Conservation (phyloP, 139 green algal genomes). For the Chlamydomonas sphaeroides region DNA sequence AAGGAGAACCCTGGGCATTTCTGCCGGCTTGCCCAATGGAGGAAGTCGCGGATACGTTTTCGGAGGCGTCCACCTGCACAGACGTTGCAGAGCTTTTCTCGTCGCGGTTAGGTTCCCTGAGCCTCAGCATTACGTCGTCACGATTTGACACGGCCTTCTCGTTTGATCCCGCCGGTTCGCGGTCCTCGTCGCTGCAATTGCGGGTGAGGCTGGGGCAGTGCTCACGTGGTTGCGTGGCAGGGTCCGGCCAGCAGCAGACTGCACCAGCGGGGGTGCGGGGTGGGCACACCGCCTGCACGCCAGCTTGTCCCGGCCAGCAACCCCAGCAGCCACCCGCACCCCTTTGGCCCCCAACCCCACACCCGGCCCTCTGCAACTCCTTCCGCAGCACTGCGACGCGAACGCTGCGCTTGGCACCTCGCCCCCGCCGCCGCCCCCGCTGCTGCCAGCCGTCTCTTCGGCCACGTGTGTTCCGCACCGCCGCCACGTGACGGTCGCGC, state of each 20-base stretch:
- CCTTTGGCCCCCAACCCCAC: too few relatives aligned
- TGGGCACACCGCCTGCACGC: too few relatives aligned
- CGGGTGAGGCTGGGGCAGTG: not conserved
- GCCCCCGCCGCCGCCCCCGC: too few relatives aligned
- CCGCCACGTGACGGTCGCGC: not conserved
- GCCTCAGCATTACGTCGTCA: not conserved
- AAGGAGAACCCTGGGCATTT: too few relatives aligned
- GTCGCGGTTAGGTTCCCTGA: slow-evolving; percentile 7
- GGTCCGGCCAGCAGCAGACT: too few relatives aligned
- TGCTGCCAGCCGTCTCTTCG: not conserved
- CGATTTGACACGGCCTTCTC: slow-evolving; percentile 2
- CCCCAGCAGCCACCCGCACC: too few relatives aligned
- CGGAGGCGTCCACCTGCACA: too few relatives aligned
- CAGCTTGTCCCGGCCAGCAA: too few relatives aligned
- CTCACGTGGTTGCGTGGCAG: too few relatives aligned
- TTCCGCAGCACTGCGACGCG: slow-evolving; percentile 11
- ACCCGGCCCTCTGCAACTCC: not conserved
- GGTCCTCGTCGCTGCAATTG: slow-evolving; percentile 16
- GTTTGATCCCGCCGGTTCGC: slow-evolving; percentile 17
- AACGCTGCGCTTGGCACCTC: not conserved
- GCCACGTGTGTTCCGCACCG: not conserved
- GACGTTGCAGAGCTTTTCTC: not conserved
- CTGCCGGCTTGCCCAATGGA: slow-evolving; percentile 1
- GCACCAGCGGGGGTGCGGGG: too few relatives aligned
- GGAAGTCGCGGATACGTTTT: slow-evolving; percentile 23